Evolutionary conservation across 495 filamentous ascomycete genomes (phyloP).

Genomic region (Astrocystis sublimbata): DNA sequence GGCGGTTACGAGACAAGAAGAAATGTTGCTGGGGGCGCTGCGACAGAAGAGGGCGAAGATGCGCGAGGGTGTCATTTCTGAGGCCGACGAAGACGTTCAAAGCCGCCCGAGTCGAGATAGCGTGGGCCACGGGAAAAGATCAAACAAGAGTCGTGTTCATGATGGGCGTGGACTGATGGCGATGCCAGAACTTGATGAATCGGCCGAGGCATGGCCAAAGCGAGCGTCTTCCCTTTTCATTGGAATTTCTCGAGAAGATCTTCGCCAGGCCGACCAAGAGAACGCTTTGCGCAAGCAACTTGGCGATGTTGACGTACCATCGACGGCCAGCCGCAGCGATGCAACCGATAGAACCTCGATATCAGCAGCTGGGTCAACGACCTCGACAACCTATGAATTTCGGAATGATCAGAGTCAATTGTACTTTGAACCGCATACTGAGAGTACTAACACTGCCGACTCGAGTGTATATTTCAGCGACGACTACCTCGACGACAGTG

Average conservation of each 20-base stretch:
- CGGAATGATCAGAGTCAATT: slow-evolving; percentile 34
- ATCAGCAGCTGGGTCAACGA: slow-evolving; percentile 10
- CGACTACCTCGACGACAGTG: slow-evolving; percentile 39
- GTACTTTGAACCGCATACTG: slow-evolving; percentile 32
- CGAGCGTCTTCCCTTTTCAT: slow-evolving; percentile 23
- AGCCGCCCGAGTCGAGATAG: not conserved
- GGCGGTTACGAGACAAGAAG: slow-evolving; percentile 84
- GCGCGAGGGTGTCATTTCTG: slow-evolving; percentile 68
- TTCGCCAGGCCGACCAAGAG: not conserved
- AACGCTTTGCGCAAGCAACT: slow-evolving; percentile 9
- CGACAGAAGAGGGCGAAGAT: slow-evolving; percentile 75
- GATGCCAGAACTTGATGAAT: not conserved
- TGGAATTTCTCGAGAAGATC: slow-evolving; percentile 5
- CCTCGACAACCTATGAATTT: slow-evolving; percentile 8
- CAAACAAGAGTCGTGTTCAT: not conserved
- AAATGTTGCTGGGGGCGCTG: slow-evolving; percentile 79
- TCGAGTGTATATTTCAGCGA: slow-evolving; percentile 43
- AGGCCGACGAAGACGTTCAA: slow-evolving; percentile 44
- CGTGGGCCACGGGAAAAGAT: slow-evolving; percentile 15
- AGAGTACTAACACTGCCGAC: slow-evolving; percentile 32
- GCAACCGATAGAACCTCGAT: slow-evolving; percentile 21
- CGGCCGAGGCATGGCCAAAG: slow-evolving; percentile 1
- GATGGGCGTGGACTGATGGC: not conserved
- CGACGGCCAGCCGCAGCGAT: slow-evolving; percentile 26
- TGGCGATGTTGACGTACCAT: slow-evolving; percentile 15